phyloP scores from a whole-genome alignment of 176 grass and related monocot genomes.

The Avena atlantica region DNA sequence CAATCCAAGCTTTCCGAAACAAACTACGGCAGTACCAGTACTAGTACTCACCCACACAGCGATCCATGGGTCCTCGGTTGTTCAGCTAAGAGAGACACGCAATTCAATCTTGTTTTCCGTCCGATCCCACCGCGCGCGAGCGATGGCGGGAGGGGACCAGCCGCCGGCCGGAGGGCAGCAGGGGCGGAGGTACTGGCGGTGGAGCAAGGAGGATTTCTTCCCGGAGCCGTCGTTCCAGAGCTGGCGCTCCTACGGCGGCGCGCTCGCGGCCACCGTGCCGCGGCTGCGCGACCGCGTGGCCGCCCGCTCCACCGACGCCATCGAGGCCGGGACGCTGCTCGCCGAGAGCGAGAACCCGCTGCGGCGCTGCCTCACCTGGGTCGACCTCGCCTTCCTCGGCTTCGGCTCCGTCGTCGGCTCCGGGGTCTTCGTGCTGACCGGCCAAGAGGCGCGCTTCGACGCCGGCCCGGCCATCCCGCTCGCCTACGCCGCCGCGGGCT shows the following conservation, averaged over 20 bases:
- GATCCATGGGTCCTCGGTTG: too few species aligned
- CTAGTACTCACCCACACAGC: too few species aligned
- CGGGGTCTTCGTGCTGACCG: slow-evolving; percentile 31
- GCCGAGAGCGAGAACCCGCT: slow-evolving; percentile 30
- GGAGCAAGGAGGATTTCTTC: slow-evolving; percentile 27
- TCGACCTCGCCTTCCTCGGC: slow-evolving; percentile 34
- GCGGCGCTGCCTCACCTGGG: slow-evolving; percentile 28
- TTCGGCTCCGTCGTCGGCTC: slow-evolving; percentile 29
- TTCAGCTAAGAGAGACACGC: too few species aligned
- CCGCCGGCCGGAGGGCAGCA: background rate
- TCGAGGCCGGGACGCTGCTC: slow-evolving; percentile 11
- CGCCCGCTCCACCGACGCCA: slow-evolving; percentile 8
- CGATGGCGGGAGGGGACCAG: background rate
- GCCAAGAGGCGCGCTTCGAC: slow-evolving; percentile 22
- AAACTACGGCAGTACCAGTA: too few species aligned
- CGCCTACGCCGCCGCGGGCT: slow-evolving; percentile 19
- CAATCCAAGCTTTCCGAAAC: too few species aligned
- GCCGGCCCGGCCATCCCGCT: slow-evolving; percentile 17
- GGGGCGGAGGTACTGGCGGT: slow-evolving; percentile 19
- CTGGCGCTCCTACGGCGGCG: slow-evolving; percentile 20
- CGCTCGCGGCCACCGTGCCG: slow-evolving; percentile 29
- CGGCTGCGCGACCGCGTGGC: slow-evolving; percentile 10
- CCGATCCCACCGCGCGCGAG: too few species aligned
- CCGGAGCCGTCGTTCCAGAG: slow-evolving; percentile 26
- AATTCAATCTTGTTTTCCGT: too few species aligned